Evolutionary conservation across 371 early-diverging fungal genomes (phyloP).

Genomic region (Zancudomyces culisetae): DNA sequence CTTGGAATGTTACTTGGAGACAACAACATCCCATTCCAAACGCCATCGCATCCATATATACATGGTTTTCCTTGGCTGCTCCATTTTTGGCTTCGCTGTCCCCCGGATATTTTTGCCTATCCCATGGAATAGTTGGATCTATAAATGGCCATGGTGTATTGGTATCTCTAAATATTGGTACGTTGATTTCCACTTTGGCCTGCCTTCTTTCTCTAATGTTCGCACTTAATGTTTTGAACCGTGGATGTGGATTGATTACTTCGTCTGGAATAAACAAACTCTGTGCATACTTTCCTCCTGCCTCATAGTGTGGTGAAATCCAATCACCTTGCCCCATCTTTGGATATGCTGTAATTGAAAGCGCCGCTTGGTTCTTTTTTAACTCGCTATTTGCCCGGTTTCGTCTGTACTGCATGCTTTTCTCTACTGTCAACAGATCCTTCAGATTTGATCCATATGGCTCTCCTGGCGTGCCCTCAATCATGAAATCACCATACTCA

Average conservation of each 20-base stretch:
- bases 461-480: constrained; percentile 82
- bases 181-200: constrained; percentile 58
- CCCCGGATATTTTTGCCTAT: constrained; percentile 16
- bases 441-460: constrained; percentile 77
- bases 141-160: constrained; percentile 80
- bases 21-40: constrained; percentile 99
- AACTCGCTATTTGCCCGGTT: constrained; percentile 40
- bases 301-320: constrained; percentile 46
- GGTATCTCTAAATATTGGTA: constrained; percentile 25
- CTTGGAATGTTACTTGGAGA: constrained; percentile 97
- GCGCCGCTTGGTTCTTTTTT: constrained; percentile 46
- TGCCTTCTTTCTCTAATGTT: constrained; percentile 88
- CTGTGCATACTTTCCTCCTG: constrained; percentile 43
- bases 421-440: constrained; percentile 67
- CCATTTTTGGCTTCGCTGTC: constrained; percentile 34
- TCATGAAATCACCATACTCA: constrained; percentile 91
- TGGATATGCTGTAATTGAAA: constrained; percentile 79
- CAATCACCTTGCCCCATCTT: constrained; percentile 67
- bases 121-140: constrained; percentile 65
- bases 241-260: constrained; percentile 84
- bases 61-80: constrained; percentile 74
- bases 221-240: constrained; percentile 83
- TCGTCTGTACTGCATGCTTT: constrained; percentile 70
- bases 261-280: constrained; percentile 87
- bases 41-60: constrained; percentile 98